Conservation (phyloP, 2,329 filamentous ascomycete species). For the Diaporthe humulicola region DNA sequence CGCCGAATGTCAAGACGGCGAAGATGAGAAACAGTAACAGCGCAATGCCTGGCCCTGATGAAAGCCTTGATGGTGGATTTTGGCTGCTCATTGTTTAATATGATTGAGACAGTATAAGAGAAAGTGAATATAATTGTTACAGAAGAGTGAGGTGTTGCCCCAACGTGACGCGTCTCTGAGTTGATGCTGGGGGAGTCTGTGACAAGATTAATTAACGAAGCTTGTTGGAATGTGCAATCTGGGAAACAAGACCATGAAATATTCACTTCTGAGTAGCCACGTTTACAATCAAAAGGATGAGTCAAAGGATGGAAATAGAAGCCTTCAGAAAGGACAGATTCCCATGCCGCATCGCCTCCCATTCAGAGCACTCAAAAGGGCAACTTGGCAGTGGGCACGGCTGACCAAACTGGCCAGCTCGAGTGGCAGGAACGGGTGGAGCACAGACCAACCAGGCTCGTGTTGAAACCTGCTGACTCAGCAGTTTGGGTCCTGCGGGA, state of each 20-base stretch:
- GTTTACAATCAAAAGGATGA: slow-evolving; percentile 40
- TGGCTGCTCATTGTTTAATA: slow-evolving; percentile 12
- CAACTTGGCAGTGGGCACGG: slow-evolving; percentile 12
- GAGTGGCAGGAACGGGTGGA: slow-evolving; percentile 2
- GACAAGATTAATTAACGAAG: neutral
- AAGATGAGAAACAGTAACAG: slow-evolving; percentile 33
- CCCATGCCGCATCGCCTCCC: slow-evolving; percentile 1
- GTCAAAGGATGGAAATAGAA: slow-evolving; percentile 45
- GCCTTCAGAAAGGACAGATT: slow-evolving; percentile 48
- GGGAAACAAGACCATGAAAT: neutral
- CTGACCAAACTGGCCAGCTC: slow-evolving; percentile 26
- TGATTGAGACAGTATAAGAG: neutral
- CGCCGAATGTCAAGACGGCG: slow-evolving; percentile 34
- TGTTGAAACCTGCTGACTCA: slow-evolving; percentile 23
- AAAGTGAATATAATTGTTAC: neutral
- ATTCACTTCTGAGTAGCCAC: slow-evolving; percentile 13
- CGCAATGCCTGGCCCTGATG: slow-evolving; percentile 16
- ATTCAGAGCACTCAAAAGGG: slow-evolving; percentile 11
- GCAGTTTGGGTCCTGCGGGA: neutral
- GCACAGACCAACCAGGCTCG: slow-evolving; percentile 17
- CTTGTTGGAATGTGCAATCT: neutral
- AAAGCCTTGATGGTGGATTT: neutral
- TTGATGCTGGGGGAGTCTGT: neutral
- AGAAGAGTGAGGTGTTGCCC: neutral
- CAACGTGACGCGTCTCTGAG: neutral